Base-by-base conservation (phyloP, 2,329 filamentous ascomycete species). In the Incumbomyces delicatus region DNA sequence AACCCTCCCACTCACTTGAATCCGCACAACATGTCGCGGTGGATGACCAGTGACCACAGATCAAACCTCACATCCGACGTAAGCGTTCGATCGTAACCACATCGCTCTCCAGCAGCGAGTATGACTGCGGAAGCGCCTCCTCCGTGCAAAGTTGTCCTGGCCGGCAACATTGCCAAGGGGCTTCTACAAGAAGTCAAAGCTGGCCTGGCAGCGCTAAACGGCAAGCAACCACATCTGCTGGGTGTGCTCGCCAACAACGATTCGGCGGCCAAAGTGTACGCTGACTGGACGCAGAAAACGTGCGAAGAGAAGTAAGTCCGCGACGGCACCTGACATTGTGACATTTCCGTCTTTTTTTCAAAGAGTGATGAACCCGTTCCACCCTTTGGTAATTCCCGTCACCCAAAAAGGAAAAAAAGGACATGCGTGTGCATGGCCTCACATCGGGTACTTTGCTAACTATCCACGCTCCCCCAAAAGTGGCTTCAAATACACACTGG, bases 221-320 rank as follows among this genome's bases (percentile, higher is more conserved):
- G 48, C 33, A 79, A 77, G 55, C 71, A 81, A 62, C 89, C 92
- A 30, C 81, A 85, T 51, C 76, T 98, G 44, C 85, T 90, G 37
- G 92, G 90, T 49, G 95, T 95, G 67, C 74, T 98, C 47, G 88
- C 90, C 56, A 96, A 95, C 67, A 77, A 78, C 55, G 92, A 98
- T 67, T 87, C 89, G 27, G 87, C 88, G 33, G 90, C 90, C 29
- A 74, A 85, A 58, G 87, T 94, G 72, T 96, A 98, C 64, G 92
- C 92, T 46, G 87, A 95, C 66, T 95, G 87, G 87, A 95, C 90
- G 34, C 86, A 87, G 66, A 95, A 94, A 76, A 95, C 92, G 3
- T 95, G 87, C 67, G 78, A 82, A 66, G 90, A 96, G 66, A 94
- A 95, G 89, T 95, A 74, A 83, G 84, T 63, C 11, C n/a, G 14